A percentile compares a stretch with the other conserved stretches of the same genome.
Evolutionary conservation across 106 monocot genomes (phyloP).

Genomic region (Hemerocallis citrina): DNA sequence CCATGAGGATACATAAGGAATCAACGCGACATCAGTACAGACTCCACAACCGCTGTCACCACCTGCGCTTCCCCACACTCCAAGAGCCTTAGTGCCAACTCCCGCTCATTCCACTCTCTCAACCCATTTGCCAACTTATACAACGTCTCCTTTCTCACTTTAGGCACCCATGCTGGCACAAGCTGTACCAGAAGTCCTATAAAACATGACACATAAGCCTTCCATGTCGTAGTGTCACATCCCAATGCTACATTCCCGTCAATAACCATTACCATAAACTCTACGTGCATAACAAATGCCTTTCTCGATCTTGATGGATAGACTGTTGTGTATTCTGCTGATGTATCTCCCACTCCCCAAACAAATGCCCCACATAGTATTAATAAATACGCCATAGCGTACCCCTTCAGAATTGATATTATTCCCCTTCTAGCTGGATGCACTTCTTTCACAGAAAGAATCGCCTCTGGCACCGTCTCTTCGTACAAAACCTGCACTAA

Average conservation of each 20-base stretch:
- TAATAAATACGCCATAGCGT: conserved; percentile 63
- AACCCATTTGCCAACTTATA: conserved; percentile 48
- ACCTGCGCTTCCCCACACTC: conserved; percentile 40
- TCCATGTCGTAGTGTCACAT: conserved; percentile 59
- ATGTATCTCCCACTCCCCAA: conserved; percentile 49
- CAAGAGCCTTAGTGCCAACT: conserved; percentile 60
- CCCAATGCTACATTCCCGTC: conserved; percentile 55
- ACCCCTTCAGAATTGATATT: conserved; percentile 40
- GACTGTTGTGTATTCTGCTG: conserved; percentile 5
- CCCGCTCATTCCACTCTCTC: conserved; percentile 61
- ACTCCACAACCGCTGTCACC: neutral
- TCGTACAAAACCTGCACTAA: conserved; percentile 66
- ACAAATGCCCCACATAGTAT: conserved; percentile 46
- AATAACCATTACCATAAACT: conserved; percentile 46
- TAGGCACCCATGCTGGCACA: conserved; percentile 54
- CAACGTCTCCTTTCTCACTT: conserved; percentile 41
- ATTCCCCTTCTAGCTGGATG: conserved; percentile 6
- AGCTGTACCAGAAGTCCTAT: conserved; percentile 50
- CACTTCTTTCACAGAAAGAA: conserved; percentile 21
- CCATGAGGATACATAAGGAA: no score
- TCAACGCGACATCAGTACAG: no score
- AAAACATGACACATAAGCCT: conserved; percentile 57
- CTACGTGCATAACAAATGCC: conserved; percentile 41
- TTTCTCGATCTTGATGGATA: conserved; percentile 15
- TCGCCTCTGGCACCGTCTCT: conserved; percentile 63